Evolutionary conservation across 352 stramenopile genomes (phyloP), one percentile per base, ranked within the genome.

Genomic region (Blastocystis sp.): DNA sequence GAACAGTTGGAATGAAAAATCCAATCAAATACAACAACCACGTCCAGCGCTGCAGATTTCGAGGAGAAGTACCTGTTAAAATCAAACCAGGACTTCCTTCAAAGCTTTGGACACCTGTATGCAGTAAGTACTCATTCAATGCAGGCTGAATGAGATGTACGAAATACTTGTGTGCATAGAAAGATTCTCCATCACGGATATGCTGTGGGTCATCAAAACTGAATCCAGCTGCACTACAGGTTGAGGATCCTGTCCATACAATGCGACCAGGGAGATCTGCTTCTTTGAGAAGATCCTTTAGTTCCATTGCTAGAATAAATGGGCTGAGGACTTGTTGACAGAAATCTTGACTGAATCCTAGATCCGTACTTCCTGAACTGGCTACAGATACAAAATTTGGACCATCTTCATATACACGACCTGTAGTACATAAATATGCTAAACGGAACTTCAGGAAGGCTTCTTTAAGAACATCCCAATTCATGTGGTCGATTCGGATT

Each of bases 161-260:
- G 44, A 89, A 79, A 62, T 89, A 89, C 30, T 89, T 89, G 15
- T 76, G 42, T 30, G n/a, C 62, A 33, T 79, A 89, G 37, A 89
- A 89, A 19, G 56, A 60, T 13, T 89, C 57, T n/a, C 13, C 51
- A 33, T 30, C n/a, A 27, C 24, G 48, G 27, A 89, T 40, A 56
- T 89, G 56, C 66, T 89, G 78, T 3, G 58, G 57, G 44, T 89
- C 78, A 22, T 76, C 37, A 40, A 76, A 89, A 42, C 66, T 79
- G 66, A 89, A 89, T 17, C 30, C 33, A 1, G 48, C 48, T 9
- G 24, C 15, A 51, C 44, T 84, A 33, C 58, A 79, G 2, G 66
- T 79, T 1, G 78, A 78, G 11, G 78, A 89, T 5, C 60, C 78
- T 1, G 60, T 89, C 78, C 78, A 89, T 37, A 89, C 78, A 1